These are phyloP conservation scores for Eutrema japonicum DNA, from an alignment of 345 rosid species.

Conservation along the genomic window DNA sequence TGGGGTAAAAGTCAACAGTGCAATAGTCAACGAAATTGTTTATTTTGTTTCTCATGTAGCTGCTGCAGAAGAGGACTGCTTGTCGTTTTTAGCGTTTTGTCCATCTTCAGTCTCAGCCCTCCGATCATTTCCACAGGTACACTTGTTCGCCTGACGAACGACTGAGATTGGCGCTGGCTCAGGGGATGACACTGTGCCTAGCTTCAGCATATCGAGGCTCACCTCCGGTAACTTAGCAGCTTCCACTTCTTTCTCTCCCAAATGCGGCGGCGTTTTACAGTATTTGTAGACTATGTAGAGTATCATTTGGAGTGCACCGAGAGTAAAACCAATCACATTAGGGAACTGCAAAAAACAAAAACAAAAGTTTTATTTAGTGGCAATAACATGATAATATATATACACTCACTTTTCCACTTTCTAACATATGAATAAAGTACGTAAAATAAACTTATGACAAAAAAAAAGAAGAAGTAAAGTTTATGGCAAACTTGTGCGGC, in stretches of 20 bases:
- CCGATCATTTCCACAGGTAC: slow-evolving; percentile 43
- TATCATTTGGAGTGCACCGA: slow-evolving; percentile 61
- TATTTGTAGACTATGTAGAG: slow-evolving; percentile 53
- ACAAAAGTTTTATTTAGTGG: not conserved
- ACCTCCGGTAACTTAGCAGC: slow-evolving; percentile 45
- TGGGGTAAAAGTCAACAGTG: slow-evolving; percentile 37
- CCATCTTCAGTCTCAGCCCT: slow-evolving; percentile 38
- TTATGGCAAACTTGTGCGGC: slow-evolving; percentile 63
- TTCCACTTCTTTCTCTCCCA: slow-evolving; percentile 44
- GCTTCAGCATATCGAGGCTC: slow-evolving; percentile 42
- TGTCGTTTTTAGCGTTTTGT: slow-evolving; percentile 30
- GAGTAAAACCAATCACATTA: slow-evolving; percentile 53
- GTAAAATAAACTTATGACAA: slow-evolving; percentile 47
- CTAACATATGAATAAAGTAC: slow-evolving; percentile 51
- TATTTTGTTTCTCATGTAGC: slow-evolving; percentile 20
- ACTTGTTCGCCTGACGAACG: slow-evolving; percentile 38
- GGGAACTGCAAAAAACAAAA: slow-evolving; percentile 47
- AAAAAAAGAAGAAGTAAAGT: slow-evolving; percentile 29
- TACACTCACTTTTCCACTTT: slow-evolving; percentile 42
- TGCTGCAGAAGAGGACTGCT: slow-evolving; percentile 39
- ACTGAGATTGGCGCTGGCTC: slow-evolving; percentile 24
- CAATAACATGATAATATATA: slow-evolving; percentile 19
- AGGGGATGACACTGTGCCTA: slow-evolving; percentile 40
- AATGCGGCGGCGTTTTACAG: slow-evolving; percentile 41
- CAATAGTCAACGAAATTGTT: slow-evolving; percentile 30